These are phyloP conservation scores for Albizia julibrissin DNA, from an alignment of 306 rosid genomes.

Conservation along the genomic window DNA sequence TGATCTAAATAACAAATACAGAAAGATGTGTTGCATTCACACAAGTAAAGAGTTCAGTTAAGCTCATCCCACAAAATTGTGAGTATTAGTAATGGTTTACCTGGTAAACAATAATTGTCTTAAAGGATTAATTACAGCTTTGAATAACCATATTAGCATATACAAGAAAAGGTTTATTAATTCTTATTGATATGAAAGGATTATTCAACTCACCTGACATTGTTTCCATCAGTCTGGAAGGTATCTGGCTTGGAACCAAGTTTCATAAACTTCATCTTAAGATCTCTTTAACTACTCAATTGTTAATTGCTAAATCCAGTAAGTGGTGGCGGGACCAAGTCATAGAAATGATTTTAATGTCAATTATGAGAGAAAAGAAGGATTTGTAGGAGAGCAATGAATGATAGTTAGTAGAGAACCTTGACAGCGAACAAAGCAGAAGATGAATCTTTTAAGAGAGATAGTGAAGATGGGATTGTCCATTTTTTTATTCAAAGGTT, in stretches of 20 bases:
- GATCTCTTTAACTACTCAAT: not conserved
- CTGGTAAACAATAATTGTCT: not conserved
- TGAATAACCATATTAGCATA: not conserved
- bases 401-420: constrained; percentile 62
- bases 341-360: constrained; percentile 47
- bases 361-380: constrained; percentile 52
- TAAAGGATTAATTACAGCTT: not conserved
- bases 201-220: not conserved
- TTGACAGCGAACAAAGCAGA: constrained; percentile 74
- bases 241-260: not conserved
- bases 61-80: not conserved
- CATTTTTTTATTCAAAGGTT: constrained; percentile 62
- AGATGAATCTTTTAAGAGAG: constrained; percentile 41
- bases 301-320: constrained; percentile 40
- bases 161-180: too few species aligned
- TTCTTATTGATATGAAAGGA: not conserved
- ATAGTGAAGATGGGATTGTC: constrained; percentile 43
- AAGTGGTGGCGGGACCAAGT: constrained; percentile 46
- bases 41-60: not conserved
- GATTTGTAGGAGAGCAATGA: constrained; percentile 33
- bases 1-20: not conserved
- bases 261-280: not conserved
- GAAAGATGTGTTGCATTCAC: not conserved
- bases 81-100: not conserved
- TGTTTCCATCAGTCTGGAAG: not conserved